Conservation (phyloP, 768 basidiomycete genomes). For the Porphyrellus cyaneotinctus region DNA sequence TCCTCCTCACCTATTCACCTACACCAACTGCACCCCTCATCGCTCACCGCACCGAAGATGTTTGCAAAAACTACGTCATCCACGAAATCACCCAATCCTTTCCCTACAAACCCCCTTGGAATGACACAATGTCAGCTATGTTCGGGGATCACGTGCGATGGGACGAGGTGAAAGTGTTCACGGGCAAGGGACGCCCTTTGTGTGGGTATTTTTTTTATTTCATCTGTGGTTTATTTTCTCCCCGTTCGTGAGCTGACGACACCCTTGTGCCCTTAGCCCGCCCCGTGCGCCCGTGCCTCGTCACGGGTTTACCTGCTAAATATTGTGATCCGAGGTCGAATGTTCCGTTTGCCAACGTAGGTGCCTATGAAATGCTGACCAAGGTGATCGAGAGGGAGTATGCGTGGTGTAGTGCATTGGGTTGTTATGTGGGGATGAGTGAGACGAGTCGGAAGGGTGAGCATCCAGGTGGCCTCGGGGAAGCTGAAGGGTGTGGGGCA, state of each 20-base stretch:
- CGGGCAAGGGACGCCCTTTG: constrained; percentile 60
- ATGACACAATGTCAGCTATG: constrained; percentile 73
- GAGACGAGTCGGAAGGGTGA: background rate
- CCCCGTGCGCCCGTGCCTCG: constrained; percentile 60
- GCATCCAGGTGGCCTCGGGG: background rate
- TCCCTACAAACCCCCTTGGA: constrained; percentile 53
- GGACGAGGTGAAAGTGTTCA: constrained; percentile 65
- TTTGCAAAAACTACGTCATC: constrained; percentile 66
- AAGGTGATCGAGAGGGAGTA: constrained; percentile 62
- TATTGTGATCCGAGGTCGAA: constrained; percentile 80
- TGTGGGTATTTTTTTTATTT: constrained; percentile 37
- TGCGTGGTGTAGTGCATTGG: constrained; percentile 51
- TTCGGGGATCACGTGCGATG: constrained; percentile 85
- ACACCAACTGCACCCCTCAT: constrained; percentile 11
- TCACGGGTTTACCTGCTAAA: constrained; percentile 73
- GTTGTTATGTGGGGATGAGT: constrained; percentile 37
- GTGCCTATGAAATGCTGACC: constrained; percentile 63
- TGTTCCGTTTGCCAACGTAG: constrained; percentile 70
- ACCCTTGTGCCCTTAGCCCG: constrained; percentile 40
- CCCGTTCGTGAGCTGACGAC: background rate
- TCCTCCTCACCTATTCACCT: constrained; percentile 9
- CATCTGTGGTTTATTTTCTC: background rate
- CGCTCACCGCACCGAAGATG: constrained; percentile 43
- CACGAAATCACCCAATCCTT: constrained; percentile 54
- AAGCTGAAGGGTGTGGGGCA: background rate